These are phyloP conservation scores for Aspergillus intermedius DNA, from an alignment of 2,329 filamentous ascomycete species.

Conservation along the genomic window DNA sequence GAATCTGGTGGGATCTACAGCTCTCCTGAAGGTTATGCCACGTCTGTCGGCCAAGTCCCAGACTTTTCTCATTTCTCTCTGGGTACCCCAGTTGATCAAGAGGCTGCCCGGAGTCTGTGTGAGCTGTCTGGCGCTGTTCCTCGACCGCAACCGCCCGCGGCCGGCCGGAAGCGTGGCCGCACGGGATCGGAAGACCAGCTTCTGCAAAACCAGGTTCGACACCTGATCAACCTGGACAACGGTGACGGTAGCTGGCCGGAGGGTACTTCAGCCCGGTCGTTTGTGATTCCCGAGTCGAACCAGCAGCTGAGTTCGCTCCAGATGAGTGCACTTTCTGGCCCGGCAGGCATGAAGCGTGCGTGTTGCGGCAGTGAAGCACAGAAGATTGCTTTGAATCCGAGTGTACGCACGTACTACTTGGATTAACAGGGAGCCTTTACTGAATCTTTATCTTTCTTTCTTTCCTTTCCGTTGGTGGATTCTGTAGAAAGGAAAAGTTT, in stretches of 20 bases:
- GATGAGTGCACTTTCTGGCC: conserved; percentile 24
- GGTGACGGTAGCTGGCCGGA: conserved; percentile 26
- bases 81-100: conserved; percentile 27
- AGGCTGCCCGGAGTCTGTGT: conserved; percentile 38
- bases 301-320: conserved; percentile 16
- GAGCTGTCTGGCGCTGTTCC: conserved; percentile 32
- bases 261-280: conserved; percentile 24
- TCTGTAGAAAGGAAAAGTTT: conserved; percentile 13
- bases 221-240: conserved; percentile 25
- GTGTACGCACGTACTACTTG: conserved; percentile 25
- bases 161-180: conserved; percentile 34
- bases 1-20: conserved; percentile 29
- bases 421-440: conserved; percentile 12
- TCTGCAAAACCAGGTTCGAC: conserved; percentile 34
- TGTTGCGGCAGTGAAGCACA: conserved; percentile 35
- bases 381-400: conserved; percentile 30
- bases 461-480: conserved; percentile 16
- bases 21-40: conserved; percentile 29
- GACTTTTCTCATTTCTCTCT: conserved; percentile 32
- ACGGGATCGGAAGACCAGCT: conserved; percentile 33
- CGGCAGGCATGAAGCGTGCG: conserved; percentile 34
- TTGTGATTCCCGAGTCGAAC: conserved; percentile 20
- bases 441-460: conserved; percentile 6
- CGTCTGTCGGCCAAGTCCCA: conserved; percentile 18
- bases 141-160: conserved; percentile 9